Conservation (phyloP, 208 protist species). For the Leishmania major region DNA sequence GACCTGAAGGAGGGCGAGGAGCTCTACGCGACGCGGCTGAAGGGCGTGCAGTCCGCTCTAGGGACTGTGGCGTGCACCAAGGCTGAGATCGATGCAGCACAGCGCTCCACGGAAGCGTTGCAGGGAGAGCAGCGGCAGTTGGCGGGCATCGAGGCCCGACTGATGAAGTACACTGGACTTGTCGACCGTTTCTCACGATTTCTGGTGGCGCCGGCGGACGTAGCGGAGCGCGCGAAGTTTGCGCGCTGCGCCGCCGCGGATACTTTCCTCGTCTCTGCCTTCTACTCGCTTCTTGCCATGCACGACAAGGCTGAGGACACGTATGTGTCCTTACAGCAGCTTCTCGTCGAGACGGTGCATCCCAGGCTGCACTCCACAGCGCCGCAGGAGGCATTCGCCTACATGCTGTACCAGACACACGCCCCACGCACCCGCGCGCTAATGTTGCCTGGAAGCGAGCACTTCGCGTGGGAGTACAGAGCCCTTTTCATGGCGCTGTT, state of each 20-base stretch:
- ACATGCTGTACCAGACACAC: slow-evolving; percentile 60
- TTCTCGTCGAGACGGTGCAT: slow-evolving; percentile 15
- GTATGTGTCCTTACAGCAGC: slow-evolving; percentile 12
- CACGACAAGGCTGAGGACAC: slow-evolving; percentile 17
- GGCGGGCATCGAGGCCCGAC: slow-evolving; percentile 34
- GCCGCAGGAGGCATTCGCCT: slow-evolving; percentile 22
- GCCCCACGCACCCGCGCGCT: slow-evolving; percentile 41
- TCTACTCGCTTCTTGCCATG: slow-evolving; percentile 55
- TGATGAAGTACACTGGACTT: slow-evolving; percentile 57
- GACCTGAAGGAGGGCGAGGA: slow-evolving; percentile 7
- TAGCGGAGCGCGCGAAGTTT: slow-evolving; percentile 24
- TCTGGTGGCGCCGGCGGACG: slow-evolving; percentile 14
- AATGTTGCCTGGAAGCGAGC: slow-evolving; percentile 28
- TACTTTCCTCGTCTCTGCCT: slow-evolving; percentile 67
- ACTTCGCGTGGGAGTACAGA: slow-evolving; percentile 27
- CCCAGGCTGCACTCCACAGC: slow-evolving; percentile 15
- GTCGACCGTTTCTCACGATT: slow-evolving; percentile 76
- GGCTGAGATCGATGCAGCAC: slow-evolving; percentile 17
- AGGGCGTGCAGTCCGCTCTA: slow-evolving; percentile 15
- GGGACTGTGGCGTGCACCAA: slow-evolving; percentile 11
- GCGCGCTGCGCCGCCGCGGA: slow-evolving; percentile 55
- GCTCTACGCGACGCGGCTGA: slow-evolving; percentile 5
- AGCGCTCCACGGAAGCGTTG: slow-evolving; percentile 29
- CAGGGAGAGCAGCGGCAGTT: slow-evolving; percentile 30
- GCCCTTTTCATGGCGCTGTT: slow-evolving; percentile 30